Conservation (phyloP, 139 green algal species). For the Mesotaenium endlicherianum region DNA sequence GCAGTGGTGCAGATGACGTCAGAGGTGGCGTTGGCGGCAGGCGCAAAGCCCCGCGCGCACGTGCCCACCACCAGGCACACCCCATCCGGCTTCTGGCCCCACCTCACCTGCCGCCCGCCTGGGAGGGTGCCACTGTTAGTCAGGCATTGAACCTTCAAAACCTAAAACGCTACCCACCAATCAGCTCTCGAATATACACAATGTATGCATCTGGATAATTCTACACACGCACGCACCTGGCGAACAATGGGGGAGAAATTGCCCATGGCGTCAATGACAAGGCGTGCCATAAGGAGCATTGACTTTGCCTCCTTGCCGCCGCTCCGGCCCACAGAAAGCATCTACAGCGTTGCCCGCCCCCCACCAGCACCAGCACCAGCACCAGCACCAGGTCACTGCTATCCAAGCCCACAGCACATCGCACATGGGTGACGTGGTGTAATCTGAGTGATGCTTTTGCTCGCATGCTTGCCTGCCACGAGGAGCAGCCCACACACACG, state of each 20-base stretch:
- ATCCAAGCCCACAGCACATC: neutral
- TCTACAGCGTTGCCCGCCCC: no score
- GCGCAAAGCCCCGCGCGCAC: constrained; percentile 73
- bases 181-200: no score
- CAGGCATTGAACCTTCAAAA: no score
- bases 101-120: constrained; percentile 49
- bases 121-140: neutral
- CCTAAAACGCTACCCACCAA: neutral
- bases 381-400: neutral
- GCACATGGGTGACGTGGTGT: no score
- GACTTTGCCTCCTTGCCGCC: no score
- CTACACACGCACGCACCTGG: constrained; percentile 69
- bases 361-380: neutral
- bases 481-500: no score
- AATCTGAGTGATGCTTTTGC: no score
- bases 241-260: constrained; percentile 79
- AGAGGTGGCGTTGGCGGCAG: constrained; percentile 67
- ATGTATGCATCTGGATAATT: no score
- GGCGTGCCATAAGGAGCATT: constrained; percentile 51
- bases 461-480: no score
- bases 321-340: no score
- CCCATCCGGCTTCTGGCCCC: constrained; percentile 83
- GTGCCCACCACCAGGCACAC: constrained; percentile 92
- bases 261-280: constrained; percentile 96
- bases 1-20: constrained; percentile 85